Evolutionary conservation across 2,329 filamentous ascomycete genomes (phyloP), one percentile per base, ranked within the genome.

Genomic region (Drechslerella stenobrocha): DNA sequence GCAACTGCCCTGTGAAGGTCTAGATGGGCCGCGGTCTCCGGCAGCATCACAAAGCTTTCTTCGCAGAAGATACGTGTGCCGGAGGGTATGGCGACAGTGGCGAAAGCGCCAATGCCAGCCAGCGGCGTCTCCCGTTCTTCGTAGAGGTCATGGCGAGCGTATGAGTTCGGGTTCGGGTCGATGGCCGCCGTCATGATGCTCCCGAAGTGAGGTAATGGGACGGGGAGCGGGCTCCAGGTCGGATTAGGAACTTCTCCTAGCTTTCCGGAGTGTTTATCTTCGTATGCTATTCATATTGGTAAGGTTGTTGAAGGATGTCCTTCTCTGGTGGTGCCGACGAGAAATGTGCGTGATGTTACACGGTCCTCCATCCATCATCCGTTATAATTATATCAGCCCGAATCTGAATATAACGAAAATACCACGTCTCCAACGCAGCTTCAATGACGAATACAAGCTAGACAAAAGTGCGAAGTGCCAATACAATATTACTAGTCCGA

Each of bases 41-140:
- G 55, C 18, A 67, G 11, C 55, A 67, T 60, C 1, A 67, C n/a
- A 9, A 67, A 13, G 15, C 42, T 46, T 26, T 60, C 63, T 34
- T 67, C 63, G 26, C 63, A 67, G 45, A 67, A 60, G 8, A 67
- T 30, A n/a, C 63, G 55, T 2, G 55, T 67, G 4, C 63, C 63
- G 2, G 55, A 55, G 13, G 55, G 42, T 32, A 67, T 67, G 2
- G 18, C 13, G 1, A 11, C 24, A 1, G 55, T 60, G 6, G 63
- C 55, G 20, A 67, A 67, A 2, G 50, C 55, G 4, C 63, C 63
- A 5, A 67, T 42, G 3, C 63, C 63, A 4, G 15, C 46, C 13
- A 55, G 55, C 2, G 24, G 34, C 8, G 63, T 67, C 52, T 67
- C 55, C 9, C 63, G 55, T 42, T 60, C 55, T 13, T 67, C 63